Base-by-base conservation (phyloP, 2,329 filamentous ascomycete species). In the Pezizomycotina sp. region DNA sequence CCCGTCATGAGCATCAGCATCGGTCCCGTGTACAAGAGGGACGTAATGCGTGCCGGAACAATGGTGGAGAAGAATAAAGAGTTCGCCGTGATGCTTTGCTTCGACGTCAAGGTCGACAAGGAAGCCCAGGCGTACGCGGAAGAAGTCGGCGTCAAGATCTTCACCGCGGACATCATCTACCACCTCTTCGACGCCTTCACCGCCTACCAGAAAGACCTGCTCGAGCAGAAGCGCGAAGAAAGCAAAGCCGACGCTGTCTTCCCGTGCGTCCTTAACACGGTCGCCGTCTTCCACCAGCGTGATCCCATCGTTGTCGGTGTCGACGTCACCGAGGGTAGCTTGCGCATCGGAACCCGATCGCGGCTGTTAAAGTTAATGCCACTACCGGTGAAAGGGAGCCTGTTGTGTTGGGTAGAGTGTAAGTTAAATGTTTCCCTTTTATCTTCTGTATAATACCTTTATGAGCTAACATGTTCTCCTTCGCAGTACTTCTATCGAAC, bases 61-160 rank as follows among this genome's bases (percentile, higher is more conserved):
- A 43, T 43, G 41, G 36, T 43, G 31, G 41, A 43, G 25, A 43
- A 39, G 29, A 38, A 43, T 13, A 43, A 43, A 10, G 36, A 39
- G 24, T 31, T 44, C 25, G 89, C 89, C n/a, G 81, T 95, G 56
- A 98, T 98, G 89, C 74, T 98, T 32, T 95, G 89, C 59, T 98
- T 98, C 68, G 91, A 98, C 58, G 89, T 98, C 61, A 95, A 93
- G 64, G 81, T 98, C 10, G 89, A 98, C 62, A 95, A 92, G 60
- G 89, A 98, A 56, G 89, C 89, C 1, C 74, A 77, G 48, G 68
- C 71, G 6, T 92, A 95, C 52, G 89, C 89, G 7, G 82, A 93
- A 12, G 83, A 95, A 38, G 74, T 92, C 45, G 83, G 83, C 33
- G 80, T 98, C 62, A 95, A 92, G 66, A 80, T 98, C 52, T 98